phyloP scores from a whole-genome alignment of 441 rosid species.

The Corymbia citriodora region DNA sequence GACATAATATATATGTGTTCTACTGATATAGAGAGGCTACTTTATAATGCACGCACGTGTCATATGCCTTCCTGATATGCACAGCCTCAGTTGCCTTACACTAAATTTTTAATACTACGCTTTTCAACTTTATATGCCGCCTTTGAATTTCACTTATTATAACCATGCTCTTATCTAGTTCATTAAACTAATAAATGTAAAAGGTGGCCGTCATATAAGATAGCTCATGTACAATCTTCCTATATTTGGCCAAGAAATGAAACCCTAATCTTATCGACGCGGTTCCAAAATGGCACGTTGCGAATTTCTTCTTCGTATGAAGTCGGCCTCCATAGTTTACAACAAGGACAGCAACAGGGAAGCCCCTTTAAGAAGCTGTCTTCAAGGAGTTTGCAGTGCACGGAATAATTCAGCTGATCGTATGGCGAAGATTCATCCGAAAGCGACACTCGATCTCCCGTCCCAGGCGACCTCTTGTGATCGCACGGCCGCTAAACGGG shows the following conservation, averaged over 20 bases:
- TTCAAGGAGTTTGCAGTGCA: background rate
- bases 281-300: background rate
- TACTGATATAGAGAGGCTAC: background rate
- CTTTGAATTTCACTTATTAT: background rate
- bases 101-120: background rate
- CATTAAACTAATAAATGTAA: background rate
- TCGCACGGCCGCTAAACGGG: constrained; percentile 17
- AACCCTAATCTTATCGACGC: background rate
- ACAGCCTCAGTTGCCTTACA: background rate
- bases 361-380: background rate
- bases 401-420: background rate
- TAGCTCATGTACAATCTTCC: background rate
- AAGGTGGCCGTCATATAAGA: background rate
- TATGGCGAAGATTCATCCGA: constrained; percentile 49
- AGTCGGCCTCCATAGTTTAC: background rate
- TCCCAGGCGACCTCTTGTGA: constrained; percentile 17
- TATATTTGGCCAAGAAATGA: background rate
- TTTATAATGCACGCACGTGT: background rate
- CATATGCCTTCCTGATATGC: background rate
- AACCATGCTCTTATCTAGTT: background rate
- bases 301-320: background rate
- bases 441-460: background rate
- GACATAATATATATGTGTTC: background rate
- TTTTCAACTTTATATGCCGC: background rate
- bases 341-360: background rate